Evolutionary conservation across 2,329 filamentous ascomycete genomes (phyloP).

Genomic region (Pseudogymnoascus sp.): DNA sequence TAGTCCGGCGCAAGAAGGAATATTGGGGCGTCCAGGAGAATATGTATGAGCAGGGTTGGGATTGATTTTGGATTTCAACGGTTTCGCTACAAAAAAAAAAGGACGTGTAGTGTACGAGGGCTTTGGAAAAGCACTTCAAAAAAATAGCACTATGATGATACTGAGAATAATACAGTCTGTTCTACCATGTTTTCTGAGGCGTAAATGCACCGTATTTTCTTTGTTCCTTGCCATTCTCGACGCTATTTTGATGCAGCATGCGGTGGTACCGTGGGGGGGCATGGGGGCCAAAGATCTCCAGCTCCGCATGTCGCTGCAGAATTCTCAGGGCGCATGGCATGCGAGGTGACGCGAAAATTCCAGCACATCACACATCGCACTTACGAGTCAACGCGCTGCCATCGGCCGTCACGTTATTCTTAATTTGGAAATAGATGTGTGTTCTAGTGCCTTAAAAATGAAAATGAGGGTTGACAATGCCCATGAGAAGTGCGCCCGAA

Average conservation of each 20-base stretch:
- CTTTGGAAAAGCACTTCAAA: constrained; percentile 5
- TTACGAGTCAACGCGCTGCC: constrained; percentile 2
- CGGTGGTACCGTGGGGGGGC: not conserved
- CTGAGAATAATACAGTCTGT: constrained; percentile 7
- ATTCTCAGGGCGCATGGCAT: constrained; percentile 9
- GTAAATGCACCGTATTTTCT: not conserved
- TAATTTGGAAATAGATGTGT: not conserved
- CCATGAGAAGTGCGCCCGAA: not conserved
- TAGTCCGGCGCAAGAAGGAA: constrained; percentile 6
- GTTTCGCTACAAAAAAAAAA: not conserved
- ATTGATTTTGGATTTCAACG: not conserved
- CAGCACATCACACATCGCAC: not conserved
- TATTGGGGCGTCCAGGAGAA: constrained; percentile 5
- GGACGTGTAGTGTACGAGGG: constrained; percentile 1
- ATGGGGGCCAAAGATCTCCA: not conserved
- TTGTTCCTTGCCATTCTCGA: not conserved
- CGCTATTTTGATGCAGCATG: not conserved
- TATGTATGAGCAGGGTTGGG: constrained; percentile 7
- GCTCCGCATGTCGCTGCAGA: constrained; percentile 5
- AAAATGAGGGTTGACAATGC: not conserved
- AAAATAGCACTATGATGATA: not conserved
- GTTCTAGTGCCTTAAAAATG: not conserved
- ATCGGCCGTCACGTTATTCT: not conserved
- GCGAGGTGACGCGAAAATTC: constrained; percentile 8
- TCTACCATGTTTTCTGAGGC: not conserved